phyloP scores from a whole-genome alignment of 139 green algal species.

The Chlorella sp. region DNA sequence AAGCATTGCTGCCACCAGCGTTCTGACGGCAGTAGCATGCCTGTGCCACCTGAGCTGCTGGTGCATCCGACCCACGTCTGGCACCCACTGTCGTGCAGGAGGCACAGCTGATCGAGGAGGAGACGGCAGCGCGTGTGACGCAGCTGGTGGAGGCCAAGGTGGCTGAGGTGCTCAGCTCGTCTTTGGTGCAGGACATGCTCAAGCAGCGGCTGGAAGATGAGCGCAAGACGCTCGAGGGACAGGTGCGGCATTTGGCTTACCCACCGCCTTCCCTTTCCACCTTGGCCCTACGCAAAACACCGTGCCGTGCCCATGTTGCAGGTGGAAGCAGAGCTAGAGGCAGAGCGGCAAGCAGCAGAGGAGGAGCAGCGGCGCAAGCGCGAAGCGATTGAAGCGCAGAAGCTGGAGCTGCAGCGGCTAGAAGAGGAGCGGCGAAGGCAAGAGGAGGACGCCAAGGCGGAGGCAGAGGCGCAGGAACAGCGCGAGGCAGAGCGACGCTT shows the following conservation, averaged over 20 bases:
- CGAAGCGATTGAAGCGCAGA: slow-evolving; percentile 54
- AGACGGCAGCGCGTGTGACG: slow-evolving; percentile 39
- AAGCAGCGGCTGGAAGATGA: slow-evolving; percentile 47
- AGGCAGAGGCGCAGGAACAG: slow-evolving; percentile 5
- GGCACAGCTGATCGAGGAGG: slow-evolving; percentile 48
- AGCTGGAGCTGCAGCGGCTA: slow-evolving; percentile 52
- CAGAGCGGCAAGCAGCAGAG: slow-evolving; percentile 46
- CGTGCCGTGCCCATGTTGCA: slow-evolving; percentile 16
- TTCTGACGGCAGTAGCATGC: neutral
- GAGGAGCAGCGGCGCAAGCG: slow-evolving; percentile 37
- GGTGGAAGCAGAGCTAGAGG: slow-evolving; percentile 60
- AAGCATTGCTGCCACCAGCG: neutral
- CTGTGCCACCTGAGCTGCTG: neutral
- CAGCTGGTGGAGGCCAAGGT: slow-evolving; percentile 51
- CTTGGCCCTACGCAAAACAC: neutral
- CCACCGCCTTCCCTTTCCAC: neutral
- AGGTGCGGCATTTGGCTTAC: slow-evolving; percentile 28
- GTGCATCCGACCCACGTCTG: neutral
- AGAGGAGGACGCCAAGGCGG: slow-evolving; percentile 12
- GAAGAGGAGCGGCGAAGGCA: slow-evolving; percentile 37
- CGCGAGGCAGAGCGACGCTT: slow-evolving; percentile 32
- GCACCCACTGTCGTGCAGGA: slow-evolving; percentile 23
- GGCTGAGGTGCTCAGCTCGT: slow-evolving; percentile 41
- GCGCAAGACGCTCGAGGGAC: slow-evolving; percentile 51
- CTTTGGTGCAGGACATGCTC: slow-evolving; percentile 58